Conservation (phyloP, 345 rosid species). For the Psidium friedrichsthalianum region DNA sequence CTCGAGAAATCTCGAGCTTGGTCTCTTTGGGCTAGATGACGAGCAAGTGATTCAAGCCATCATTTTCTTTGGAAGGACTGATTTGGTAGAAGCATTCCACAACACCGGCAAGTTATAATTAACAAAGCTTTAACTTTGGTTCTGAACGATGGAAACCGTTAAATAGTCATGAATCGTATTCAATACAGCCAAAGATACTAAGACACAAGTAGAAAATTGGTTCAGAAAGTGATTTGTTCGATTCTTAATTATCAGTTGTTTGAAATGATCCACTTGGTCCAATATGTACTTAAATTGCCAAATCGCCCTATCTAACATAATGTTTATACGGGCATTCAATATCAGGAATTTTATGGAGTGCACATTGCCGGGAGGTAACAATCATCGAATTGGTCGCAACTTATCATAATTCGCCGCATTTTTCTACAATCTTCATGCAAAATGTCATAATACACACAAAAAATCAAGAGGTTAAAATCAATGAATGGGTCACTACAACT, state of each 20-base stretch:
- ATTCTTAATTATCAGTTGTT: not conserved
- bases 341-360: not conserved
- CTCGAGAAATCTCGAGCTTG: not conserved
- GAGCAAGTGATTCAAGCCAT: not conserved
- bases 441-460: not conserved
- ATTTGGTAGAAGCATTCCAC: not conserved
- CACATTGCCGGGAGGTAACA: too few relatives aligned
- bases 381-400: not conserved
- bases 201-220: not conserved
- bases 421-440: not conserved
- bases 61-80: not conserved
- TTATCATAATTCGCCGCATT: not conserved
- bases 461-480: not conserved
- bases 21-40: not conserved
- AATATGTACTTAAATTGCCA: not conserved
- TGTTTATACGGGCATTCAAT: not conserved
- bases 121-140: not conserved
- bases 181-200: not conserved
- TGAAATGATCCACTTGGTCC: not conserved
- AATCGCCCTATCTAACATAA: not conserved
- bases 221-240: not conserved
- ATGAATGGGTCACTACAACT: not conserved
- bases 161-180: not conserved
- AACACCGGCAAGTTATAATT: not conserved
- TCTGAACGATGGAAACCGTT: not conserved